Base-by-base conservation (phyloP, 306 rosid genomes). In the Luffa aegyptiaca region DNA sequence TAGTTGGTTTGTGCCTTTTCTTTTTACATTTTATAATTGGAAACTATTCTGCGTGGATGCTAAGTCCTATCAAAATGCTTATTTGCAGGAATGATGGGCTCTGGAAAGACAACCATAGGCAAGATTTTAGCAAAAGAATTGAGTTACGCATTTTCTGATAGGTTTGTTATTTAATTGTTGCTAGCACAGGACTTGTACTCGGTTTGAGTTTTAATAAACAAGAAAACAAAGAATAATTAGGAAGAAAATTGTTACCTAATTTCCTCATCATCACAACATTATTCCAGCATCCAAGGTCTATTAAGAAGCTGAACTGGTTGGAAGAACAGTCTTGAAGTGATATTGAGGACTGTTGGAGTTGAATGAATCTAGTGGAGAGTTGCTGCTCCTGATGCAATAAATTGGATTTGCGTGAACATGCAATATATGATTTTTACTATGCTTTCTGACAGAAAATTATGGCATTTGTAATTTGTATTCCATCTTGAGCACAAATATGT, bases 31-130 rank as follows among this genome's bases (percentile, higher is more conserved):
- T 84, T 36, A 45, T 79, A 79, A 74, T 49, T 52, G 63, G 17
- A 8, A 52, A 13, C 16, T 33, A 5, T 49, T 74, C 33, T 63
- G 36, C 26, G 13, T 33, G 58, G 75, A 17, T 64, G 6, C 74
- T 85, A 76, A 41, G 80, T 83, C 31, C 63, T 83, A 75, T 80
- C 79, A 49, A 7, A 39, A 68, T 83, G 79, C 77, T 85, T 81
- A 79, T 71, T 79, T 84, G 85, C 89, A 95, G 99, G 99, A 85
- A 95, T 95, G 99, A 95, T 93, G 99, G 99, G 99, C 51, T 93
- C 97, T 83, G 99, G 99, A 82, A 95, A 95, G 89, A 95, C 99
- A 56, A 95, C 99, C 21, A 91, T 95, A 36, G 99, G 99, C 86
- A 93, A 88, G 89, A 83, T 95, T 85, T 82, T 95, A 87, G 81